Evolutionary conservation across 768 basidiomycete species (phyloP).

Genomic region (Lentinula raphanica): DNA sequence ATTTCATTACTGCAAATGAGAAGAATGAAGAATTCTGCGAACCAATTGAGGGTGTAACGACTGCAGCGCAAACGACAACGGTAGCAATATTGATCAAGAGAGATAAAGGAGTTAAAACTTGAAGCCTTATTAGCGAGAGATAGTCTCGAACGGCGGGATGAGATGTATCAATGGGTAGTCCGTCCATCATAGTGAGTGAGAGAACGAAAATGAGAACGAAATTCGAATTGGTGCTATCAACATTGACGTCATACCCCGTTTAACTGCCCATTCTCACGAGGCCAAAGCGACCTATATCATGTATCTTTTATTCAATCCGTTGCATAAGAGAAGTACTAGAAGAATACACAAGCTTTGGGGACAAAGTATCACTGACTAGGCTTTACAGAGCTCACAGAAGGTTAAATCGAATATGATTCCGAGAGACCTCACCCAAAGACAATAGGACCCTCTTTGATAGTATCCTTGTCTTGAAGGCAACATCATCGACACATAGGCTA

Average conservation of each 20-base stretch:
- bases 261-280: neutral
- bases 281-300: neutral
- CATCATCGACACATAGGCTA: neutral
- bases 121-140: constrained; percentile 66
- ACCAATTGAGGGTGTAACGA: constrained; percentile 62
- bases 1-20: neutral
- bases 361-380: no score
- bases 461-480: neutral
- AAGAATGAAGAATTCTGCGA: constrained; percentile 17
- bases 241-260: neutral
- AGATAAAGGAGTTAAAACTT: constrained; percentile 83
- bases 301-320: neutral
- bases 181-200: constrained; percentile 36
- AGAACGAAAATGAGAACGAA: no score
- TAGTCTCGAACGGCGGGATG: constrained; percentile 64
- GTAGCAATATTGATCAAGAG: constrained; percentile 76
- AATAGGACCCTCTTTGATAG: neutral
- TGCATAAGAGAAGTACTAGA: no score
- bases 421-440: no score
- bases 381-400: no score
- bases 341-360: no score
- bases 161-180: constrained; percentile 51
- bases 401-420: no score
- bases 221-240: no score
- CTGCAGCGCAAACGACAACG: constrained; percentile 59